A percentile compares a stretch with the other conserved stretches of the same genome.
These are phyloP conservation scores for Xylaria sp. DNA, from an alignment of 2,329 filamentous ascomycete species.

Conservation along the genomic window DNA sequence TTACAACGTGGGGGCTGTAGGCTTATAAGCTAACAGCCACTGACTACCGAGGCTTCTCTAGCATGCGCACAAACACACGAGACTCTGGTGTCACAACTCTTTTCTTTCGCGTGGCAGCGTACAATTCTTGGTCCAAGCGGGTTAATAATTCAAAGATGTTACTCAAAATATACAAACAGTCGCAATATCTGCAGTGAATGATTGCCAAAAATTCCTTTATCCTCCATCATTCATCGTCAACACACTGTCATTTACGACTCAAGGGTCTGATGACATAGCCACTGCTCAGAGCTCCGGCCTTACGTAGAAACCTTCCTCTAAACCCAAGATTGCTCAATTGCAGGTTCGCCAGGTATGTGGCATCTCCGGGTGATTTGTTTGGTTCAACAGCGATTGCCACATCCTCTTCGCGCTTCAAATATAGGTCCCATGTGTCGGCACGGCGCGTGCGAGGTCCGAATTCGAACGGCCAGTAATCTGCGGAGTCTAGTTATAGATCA, in stretches of 20 bases:
- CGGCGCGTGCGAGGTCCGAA: neutral
- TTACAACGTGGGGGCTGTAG: too few relatives aligned
- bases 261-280: constrained; percentile 8
- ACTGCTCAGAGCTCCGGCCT: neutral
- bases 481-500: constrained; percentile 11
- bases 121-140: neutral
- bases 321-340: neutral
- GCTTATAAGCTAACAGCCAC: too few relatives aligned
- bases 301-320: neutral
- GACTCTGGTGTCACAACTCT: neutral
- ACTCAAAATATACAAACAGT: neutral
- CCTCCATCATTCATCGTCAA: constrained; percentile 47
- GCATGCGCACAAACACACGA: neutral
- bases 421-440: constrained; percentile 3
- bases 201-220: neutral
- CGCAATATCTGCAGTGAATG: neutral
- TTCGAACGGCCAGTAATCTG: constrained; percentile 1
- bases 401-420: neutral
- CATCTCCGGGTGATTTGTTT: neutral
- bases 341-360: constrained; percentile 2
- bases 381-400: neutral
- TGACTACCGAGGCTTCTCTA: too few relatives aligned
- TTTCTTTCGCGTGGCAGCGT: constrained; percentile 51
- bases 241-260: neutral
- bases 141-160: neutral